Base-by-base conservation (phyloP, 2,329 filamentous ascomycete species). In the Penicillium sp. region DNA sequence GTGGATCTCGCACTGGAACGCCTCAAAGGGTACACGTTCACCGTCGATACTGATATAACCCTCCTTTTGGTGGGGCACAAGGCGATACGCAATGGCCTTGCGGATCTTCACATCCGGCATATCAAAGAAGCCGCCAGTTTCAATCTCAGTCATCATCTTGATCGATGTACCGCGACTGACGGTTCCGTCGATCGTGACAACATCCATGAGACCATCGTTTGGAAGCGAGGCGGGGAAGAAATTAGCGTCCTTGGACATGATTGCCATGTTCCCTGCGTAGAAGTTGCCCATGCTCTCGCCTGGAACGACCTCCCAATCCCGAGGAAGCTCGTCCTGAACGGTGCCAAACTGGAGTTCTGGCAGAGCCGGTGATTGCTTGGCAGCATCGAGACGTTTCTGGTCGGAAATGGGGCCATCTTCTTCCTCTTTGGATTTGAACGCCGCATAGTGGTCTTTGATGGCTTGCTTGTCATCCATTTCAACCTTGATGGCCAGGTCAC, bases 11-110 rank as follows among this genome's bases (percentile, higher is more conserved):
- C 89, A 92, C 80, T 99, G 95, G 74, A 97, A 96, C 0, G 92
- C 90, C 70, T 89, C 89, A 75, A 96, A 98, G 0, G 92, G 91
- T 2, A 96, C 84, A 58, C 86, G 85, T 79, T 99, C 95, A 40
- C 95, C 95, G 73, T 98, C 95, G 67, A 99, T 92, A 75, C 92
- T 96, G 75, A 99, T 96, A 75, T 91, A 95, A 1, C 94, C 94
- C 65, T 89, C 85, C 42, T 86, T 81, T 65, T 89, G 80, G 57
- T 86, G 88, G 0, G 95, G 95, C 3, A 89, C 89, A 65, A 99
- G 89, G 45, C 95, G 86, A 75, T 95, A 97, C 0, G 90, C 95
- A n/a, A 86, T 85, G 4, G 97, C 85, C 76, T 99, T 99, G 70
- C 89, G 86, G 76, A 97, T 94, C 33, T 85, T 84, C 13, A 97